These are phyloP conservation scores for Hymenoscyphus infarciens DNA, from an alignment of 2,329 filamentous ascomycete species.

Conservation along the genomic window DNA sequence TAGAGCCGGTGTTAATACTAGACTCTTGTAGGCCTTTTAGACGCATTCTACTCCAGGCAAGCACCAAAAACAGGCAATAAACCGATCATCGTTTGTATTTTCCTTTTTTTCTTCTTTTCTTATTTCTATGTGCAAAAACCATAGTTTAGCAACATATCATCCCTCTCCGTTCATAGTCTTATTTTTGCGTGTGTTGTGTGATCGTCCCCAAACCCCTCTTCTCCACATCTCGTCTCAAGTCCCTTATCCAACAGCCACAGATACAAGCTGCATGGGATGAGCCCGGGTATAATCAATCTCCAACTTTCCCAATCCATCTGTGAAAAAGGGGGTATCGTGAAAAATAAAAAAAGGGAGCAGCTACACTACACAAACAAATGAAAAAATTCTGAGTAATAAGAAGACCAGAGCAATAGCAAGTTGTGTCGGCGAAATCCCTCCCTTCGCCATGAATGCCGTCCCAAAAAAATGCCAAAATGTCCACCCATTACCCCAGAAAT, in stretches of 20 bases:
- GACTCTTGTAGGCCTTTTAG: too few species aligned
- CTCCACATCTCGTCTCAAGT: background rate
- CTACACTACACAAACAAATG: background rate
- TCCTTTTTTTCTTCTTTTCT: background rate
- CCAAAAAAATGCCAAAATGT: background rate
- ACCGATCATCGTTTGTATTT: background rate
- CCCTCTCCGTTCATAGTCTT: background rate
- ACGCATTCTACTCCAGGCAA: too few species aligned
- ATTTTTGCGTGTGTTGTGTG: background rate
- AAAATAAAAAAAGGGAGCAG: background rate
- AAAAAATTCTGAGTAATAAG: background rate
- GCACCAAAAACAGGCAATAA: too few species aligned
- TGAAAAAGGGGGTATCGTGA: background rate
- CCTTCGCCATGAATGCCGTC: background rate
- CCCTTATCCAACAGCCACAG: background rate
- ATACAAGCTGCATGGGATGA: constrained; percentile 1
- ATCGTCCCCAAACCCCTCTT: background rate
- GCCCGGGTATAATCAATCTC: constrained; percentile 1
- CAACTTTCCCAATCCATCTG: background rate
- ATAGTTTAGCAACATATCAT: background rate
- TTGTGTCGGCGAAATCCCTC: background rate
- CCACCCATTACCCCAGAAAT: constrained; percentile 3
- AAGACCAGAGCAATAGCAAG: background rate
- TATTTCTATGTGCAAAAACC: background rate
- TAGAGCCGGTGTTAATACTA: too few species aligned